Conservation (phyloP, 2,329 filamentous ascomycete genomes). For the Zymoseptoria passerinii region DNA sequence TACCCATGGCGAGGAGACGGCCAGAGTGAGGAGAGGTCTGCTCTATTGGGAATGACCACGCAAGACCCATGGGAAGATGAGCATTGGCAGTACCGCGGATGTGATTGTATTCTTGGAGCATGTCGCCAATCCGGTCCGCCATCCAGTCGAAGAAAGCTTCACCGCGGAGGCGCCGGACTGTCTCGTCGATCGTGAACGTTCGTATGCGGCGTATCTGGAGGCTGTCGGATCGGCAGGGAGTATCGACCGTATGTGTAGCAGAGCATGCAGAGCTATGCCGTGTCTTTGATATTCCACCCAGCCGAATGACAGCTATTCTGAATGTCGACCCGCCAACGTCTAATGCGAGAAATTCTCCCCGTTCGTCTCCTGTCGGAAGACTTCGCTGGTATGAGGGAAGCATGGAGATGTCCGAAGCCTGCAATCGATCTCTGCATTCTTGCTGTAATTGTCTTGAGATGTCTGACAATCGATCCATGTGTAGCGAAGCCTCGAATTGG, state of each 20-base stretch:
- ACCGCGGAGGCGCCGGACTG: constrained; percentile 47
- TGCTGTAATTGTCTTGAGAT: constrained; percentile 40
- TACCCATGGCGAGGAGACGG: constrained; percentile 54
- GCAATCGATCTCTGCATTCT: constrained; percentile 48
- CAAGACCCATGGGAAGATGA: constrained; percentile 50
- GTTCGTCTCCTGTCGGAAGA: constrained; percentile 51
- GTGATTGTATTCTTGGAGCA: constrained; percentile 39
- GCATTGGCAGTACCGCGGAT: constrained; percentile 25
- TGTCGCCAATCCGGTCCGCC: constrained; percentile 50
- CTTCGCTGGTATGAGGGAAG: constrained; percentile 57
- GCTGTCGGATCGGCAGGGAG: constrained; percentile 23
- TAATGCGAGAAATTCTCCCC: constrained; percentile 52
- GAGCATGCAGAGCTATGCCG: constrained; percentile 21
- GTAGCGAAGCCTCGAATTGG: constrained; percentile 38
- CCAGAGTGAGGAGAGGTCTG: constrained; percentile 54
- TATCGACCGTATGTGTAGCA: constrained; percentile 18
- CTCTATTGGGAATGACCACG: constrained; percentile 60
- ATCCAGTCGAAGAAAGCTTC: constrained; percentile 59
- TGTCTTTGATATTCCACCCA: constrained; percentile 35
- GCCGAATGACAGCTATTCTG: constrained; percentile 51
- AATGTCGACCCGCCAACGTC: constrained; percentile 62
- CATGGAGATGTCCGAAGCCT: constrained; percentile 53
- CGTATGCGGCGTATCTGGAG: constrained; percentile 50
- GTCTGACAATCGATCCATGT: constrained; percentile 33
- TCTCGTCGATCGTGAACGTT: constrained; percentile 49